Percentiles rank a stretch among this genome's conserved stretches.
Evolutionary conservation across 2,329 filamentous ascomycete species (phyloP).

Genomic region (Apiospora hydei): DNA sequence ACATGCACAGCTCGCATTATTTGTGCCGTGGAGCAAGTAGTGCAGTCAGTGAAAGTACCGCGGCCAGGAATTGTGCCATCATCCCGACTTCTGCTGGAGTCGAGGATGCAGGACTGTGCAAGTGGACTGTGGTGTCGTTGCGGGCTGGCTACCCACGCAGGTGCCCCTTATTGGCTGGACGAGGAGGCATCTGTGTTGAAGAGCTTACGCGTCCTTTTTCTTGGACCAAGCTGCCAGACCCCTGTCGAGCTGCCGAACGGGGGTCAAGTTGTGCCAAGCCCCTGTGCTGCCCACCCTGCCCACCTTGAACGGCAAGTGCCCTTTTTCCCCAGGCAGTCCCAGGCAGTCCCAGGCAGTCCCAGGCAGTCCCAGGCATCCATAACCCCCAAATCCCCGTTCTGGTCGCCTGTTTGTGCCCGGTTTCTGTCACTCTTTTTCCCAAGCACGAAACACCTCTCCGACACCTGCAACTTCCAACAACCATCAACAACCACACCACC

Average conservation of each 20-base stretch:
- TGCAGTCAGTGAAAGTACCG: too few species aligned
- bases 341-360: conserved; percentile 1
- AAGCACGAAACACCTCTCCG: conserved; percentile 14
- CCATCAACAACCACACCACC: conserved; percentile 20
- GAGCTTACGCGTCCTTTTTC: conserved; percentile 24
- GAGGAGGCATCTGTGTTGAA: background rate
- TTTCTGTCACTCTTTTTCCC: conserved; percentile 20
- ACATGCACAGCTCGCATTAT: background rate
- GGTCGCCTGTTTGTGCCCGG: conserved; percentile 20
- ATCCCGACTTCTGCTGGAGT: background rate
- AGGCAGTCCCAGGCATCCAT: conserved; percentile 16
- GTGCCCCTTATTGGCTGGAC: conserved; percentile 14
- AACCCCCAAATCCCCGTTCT: conserved; percentile 23
- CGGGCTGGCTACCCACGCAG: too few species aligned
- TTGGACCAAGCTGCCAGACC: conserved; percentile 9
- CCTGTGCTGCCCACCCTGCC: conserved; percentile 24
- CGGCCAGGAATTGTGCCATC: background rate
- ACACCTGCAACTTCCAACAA: conserved; percentile 19
- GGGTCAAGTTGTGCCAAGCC: conserved; percentile 25
- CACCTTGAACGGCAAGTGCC: conserved; percentile 11
- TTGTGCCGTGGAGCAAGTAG: background rate
- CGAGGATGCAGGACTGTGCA: too few species aligned
- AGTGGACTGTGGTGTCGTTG: background rate
- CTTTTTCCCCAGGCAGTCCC: conserved; percentile 22
- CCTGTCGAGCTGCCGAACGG: conserved; percentile 23